Conservation (phyloP, 2,329 filamentous ascomycete species). For the Hypoxylon sp. region DNA sequence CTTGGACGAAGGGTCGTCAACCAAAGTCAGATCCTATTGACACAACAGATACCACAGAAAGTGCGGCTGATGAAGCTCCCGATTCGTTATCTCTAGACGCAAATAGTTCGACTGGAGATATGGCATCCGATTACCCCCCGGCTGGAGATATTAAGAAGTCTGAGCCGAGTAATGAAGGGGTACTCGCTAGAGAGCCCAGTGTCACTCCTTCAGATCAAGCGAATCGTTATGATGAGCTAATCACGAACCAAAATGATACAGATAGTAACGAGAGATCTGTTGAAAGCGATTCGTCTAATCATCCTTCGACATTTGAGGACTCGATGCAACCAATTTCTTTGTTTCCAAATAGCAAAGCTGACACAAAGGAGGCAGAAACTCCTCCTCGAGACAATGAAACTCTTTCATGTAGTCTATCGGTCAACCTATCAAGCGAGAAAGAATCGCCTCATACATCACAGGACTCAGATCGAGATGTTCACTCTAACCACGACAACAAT, state of each 20-base stretch:
- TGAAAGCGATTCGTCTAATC: not conserved
- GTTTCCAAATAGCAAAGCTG: constrained; percentile 6
- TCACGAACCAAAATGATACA: not conserved
- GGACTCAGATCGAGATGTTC: not conserved
- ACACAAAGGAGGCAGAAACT: constrained; percentile 3
- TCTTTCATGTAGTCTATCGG: not conserved
- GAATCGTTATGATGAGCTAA: not conserved
- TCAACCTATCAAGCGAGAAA: not conserved
- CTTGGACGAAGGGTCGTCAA: constrained; percentile 25
- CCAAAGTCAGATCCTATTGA: constrained; percentile 9
- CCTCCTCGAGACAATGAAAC: constrained; percentile 5
- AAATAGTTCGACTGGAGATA: not conserved
- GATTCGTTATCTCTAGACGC: not conserved
- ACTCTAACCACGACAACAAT: not conserved
- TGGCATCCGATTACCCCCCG: not conserved
- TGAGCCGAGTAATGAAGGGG: constrained; percentile 1
- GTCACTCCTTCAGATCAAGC: constrained; percentile 12
- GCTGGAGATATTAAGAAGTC: constrained; percentile 8
- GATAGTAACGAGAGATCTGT: not conserved
- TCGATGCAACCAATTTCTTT: constrained; percentile 15
- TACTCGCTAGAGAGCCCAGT: not conserved
- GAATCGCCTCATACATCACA: not conserved
- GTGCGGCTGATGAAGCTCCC: not conserved
- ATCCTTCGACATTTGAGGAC: constrained; percentile 1
- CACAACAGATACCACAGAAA: constrained; percentile 4